phyloP scores from a whole-genome alignment of 192 early-diverging fungal species.

The Coemansia umbellata region DNA sequence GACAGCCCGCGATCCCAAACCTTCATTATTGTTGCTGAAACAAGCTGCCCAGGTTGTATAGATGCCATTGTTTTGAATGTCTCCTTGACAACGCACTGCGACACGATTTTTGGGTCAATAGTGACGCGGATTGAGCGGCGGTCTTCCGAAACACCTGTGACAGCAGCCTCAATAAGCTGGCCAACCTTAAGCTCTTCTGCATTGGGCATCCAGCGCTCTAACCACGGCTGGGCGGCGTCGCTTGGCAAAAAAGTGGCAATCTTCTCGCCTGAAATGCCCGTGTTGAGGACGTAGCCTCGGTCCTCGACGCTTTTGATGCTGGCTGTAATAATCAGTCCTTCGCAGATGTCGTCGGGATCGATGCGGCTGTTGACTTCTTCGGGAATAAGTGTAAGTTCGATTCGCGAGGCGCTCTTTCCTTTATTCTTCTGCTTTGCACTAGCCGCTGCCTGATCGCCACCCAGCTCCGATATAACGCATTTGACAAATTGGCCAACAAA shows the following conservation, averaged over 20 bases:
- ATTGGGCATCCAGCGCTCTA: constrained; percentile 57
- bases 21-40: constrained; percentile 63
- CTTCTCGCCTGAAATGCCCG: constrained; percentile 58
- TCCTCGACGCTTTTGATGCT: constrained; percentile 84
- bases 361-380: constrained; percentile 72
- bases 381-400: constrained; percentile 78
- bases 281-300: constrained; percentile 82
- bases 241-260: constrained; percentile 73
- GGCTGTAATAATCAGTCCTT: constrained; percentile 68
- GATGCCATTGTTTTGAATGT: constrained; percentile 68
- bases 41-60: constrained; percentile 72
- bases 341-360: constrained; percentile 57
- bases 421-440: constrained; percentile 45
- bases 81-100: constrained; percentile 51
- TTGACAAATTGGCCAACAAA: constrained; percentile 80
- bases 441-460: constrained; percentile 20
- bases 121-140: constrained; percentile 65
- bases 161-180: constrained; percentile 65
- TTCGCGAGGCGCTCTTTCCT: constrained; percentile 24
- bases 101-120: constrained; percentile 57
- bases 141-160: constrained; percentile 60
- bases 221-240: constrained; percentile 61
- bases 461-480: constrained; percentile 63
- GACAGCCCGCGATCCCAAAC: constrained; percentile 63
- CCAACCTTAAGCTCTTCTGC: constrained; percentile 62